phyloP scores from a whole-genome alignment of 2,329 filamentous ascomycete genomes.

The Fusarium pseudocircinatum region DNA sequence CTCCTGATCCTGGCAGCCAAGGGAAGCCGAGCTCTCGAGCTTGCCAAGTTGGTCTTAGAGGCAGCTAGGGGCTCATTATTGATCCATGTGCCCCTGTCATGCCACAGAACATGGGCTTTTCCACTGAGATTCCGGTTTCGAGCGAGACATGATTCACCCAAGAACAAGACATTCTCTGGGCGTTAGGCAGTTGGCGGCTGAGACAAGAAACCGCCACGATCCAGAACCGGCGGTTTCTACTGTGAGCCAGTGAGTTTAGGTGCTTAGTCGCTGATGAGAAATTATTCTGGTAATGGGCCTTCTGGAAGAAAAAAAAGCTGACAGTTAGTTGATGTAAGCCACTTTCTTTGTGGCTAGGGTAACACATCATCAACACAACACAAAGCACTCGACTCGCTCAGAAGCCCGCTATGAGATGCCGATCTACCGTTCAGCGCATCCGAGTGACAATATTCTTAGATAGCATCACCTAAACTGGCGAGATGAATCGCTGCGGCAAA shows the following conservation, averaged over 20 bases:
- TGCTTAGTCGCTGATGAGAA: not conserved
- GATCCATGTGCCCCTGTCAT: conserved; percentile 22
- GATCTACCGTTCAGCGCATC: not conserved
- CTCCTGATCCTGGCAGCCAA: conserved; percentile 21
- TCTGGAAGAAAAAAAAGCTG: conserved; percentile 5
- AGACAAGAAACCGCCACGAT: conserved; percentile 29
- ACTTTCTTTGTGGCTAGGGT: conserved; percentile 3
- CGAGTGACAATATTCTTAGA: not conserved
- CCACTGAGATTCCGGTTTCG: conserved; percentile 22
- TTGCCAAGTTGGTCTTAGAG: conserved; percentile 31
- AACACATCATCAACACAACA: not conserved
- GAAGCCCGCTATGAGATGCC: not conserved
- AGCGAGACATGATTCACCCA: conserved; percentile 16
- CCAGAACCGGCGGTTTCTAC: conserved; percentile 19
- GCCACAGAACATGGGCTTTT: not conserved
- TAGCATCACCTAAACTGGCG: conserved; percentile 8
- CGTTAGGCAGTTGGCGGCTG: conserved; percentile 14
- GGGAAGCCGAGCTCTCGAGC: conserved; percentile 5
- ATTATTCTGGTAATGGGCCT: not conserved
- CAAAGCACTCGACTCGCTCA: not conserved
- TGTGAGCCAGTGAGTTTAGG: not conserved
- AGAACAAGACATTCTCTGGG: not conserved
- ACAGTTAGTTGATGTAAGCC: conserved; percentile 1
- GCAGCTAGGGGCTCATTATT: not conserved
- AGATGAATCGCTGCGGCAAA: conserved; percentile 15